A percentile compares a stretch with the other conserved stretches of the same genome.
Conservation (phyloP, 1,139 yeast genomes). For the Kurtzmaniella quercitrusa region DNA sequence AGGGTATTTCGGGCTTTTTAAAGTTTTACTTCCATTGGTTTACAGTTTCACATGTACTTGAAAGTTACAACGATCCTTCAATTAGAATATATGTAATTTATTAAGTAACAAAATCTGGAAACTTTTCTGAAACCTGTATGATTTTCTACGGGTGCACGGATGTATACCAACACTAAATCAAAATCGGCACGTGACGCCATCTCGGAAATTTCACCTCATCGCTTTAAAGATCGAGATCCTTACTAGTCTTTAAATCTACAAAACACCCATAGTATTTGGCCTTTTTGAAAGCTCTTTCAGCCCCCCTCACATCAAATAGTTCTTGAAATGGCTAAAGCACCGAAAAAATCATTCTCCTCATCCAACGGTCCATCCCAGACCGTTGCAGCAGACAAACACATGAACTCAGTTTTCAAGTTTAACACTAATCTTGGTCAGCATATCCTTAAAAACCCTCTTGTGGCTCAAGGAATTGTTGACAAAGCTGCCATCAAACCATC, state of each 20-base stretch:
- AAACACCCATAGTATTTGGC: neutral
- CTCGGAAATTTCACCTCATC: neutral
- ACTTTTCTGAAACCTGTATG: no score
- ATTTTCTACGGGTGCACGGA: neutral
- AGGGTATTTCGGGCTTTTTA: neutral
- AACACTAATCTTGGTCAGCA: constrained; percentile 97
- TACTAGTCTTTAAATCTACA: neutral
- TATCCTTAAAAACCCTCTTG: constrained; percentile 89
- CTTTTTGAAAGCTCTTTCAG: no score
- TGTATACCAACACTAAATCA: neutral
- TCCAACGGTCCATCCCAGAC: constrained; percentile 41
- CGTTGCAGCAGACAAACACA: constrained; percentile 64
- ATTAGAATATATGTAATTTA: no score
- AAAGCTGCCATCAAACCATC: constrained; percentile 92
- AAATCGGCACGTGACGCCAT: neutral
- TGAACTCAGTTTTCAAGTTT: constrained; percentile 88
- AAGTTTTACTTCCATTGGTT: no score
- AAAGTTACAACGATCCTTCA: no score
- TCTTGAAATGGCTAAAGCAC: constrained; percentile 59
- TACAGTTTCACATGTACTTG: no score
- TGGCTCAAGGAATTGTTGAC: constrained; percentile 97
- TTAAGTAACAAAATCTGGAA: no score
- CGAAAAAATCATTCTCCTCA: constrained; percentile 44
- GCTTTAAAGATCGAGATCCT: neutral
- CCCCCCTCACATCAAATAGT: no score